phyloP scores from a whole-genome alignment of 768 basidiomycete genomes.

The Rhodotorula paludigena region DNA sequence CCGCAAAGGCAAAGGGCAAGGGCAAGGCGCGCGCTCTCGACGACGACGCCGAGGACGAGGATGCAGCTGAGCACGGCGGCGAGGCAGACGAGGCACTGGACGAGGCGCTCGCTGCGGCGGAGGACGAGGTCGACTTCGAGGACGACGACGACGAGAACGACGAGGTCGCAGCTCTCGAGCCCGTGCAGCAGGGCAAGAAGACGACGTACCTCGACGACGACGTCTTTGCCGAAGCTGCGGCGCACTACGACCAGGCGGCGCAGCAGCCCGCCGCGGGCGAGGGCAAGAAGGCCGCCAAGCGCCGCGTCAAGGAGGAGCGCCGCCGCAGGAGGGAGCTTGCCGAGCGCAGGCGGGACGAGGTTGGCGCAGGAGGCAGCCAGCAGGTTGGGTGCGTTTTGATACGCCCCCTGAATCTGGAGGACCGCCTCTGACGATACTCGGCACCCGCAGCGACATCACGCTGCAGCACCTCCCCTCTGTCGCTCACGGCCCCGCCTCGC shows the following conservation, averaged over 20 bases:
- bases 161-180: not conserved
- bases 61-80: not conserved
- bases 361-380: slow-evolving; percentile 26
- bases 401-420: not conserved
- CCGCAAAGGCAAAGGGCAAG: slow-evolving; percentile 9
- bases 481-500: slow-evolving; percentile 7
- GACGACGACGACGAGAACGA: slow-evolving; percentile 1
- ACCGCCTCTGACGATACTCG: not conserved
- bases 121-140: slow-evolving; percentile 2
- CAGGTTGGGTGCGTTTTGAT: slow-evolving; percentile 20
- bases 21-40: slow-evolving; percentile 9
- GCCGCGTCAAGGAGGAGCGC: slow-evolving; percentile 18
- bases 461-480: slow-evolving; percentile 26
- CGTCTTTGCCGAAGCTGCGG: slow-evolving; percentile 31
- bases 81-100: not conserved
- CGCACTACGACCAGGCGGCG: slow-evolving; percentile 12
- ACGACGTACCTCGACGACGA: slow-evolving; percentile 36
- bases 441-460: slow-evolving; percentile 24
- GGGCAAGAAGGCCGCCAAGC: slow-evolving; percentile 23
- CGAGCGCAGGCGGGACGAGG: slow-evolving; percentile 14
- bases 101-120: not conserved
- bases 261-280: not conserved
- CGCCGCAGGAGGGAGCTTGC: not conserved
- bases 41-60: not conserved
- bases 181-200: slow-evolving; percentile 25